These are phyloP conservation scores for Pyrenochaeta sp. DNA, from an alignment of 2,329 filamentous ascomycete genomes.

Conservation along the genomic window DNA sequence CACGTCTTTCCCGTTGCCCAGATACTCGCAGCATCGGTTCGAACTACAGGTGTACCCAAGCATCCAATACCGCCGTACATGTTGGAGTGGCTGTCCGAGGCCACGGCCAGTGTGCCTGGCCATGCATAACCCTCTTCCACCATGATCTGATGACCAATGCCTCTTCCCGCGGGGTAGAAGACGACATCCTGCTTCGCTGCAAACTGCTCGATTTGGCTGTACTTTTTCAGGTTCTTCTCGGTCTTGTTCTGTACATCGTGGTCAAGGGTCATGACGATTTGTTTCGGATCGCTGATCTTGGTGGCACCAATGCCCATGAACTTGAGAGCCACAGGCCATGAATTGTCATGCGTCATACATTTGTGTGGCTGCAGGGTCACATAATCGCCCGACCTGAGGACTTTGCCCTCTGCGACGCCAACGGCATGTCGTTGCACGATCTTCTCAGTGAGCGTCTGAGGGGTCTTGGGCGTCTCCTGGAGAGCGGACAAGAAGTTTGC, in stretches of 20 bases:
- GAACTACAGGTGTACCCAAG: constrained; percentile 81
- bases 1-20: constrained; percentile 85
- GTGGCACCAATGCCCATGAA: constrained; percentile 85
- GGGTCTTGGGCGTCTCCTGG: constrained; percentile 54
- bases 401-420: constrained; percentile 77
- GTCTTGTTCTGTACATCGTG: constrained; percentile 89
- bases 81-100: constrained; percentile 79
- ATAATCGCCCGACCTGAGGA: constrained; percentile 83
- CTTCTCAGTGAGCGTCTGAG: constrained; percentile 91
- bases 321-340: constrained; percentile 77
- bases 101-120: constrained; percentile 85
- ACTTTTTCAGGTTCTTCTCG: constrained; percentile 83
- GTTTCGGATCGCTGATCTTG: constrained; percentile 72
- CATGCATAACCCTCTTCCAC: constrained; percentile 85
- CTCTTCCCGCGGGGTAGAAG: constrained; percentile 78
- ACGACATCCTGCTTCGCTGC: constrained; percentile 78
- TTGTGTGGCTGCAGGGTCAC: constrained; percentile 75
- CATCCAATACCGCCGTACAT: constrained; percentile 84
- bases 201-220: constrained; percentile 81
- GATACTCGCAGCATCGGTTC: constrained; percentile 86
- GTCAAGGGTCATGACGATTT: constrained; percentile 85
- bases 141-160: constrained; percentile 93
- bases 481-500: constrained; percentile 79
- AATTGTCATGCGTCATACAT: constrained; percentile 90
- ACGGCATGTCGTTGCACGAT: constrained; percentile 85